Conservation (phyloP, 1,284 basidiomycete species). For the Kalmanozyma brasiliensis region DNA sequence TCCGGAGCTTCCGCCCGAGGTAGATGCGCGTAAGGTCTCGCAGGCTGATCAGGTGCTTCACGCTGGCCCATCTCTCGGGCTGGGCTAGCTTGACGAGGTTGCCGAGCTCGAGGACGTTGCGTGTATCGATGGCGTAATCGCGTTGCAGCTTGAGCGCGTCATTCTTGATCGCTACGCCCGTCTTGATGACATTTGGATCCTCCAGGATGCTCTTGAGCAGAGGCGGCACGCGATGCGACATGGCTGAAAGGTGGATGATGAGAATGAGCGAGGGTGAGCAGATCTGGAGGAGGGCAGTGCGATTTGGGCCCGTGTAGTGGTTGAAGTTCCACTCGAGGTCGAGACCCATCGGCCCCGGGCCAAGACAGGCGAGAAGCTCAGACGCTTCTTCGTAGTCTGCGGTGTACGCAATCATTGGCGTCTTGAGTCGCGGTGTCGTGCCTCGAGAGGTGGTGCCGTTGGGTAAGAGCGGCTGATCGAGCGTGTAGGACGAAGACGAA, state of each 20-base stretch:
- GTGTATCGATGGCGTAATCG: conserved; percentile 47
- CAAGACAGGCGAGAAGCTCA: conserved; percentile 26
- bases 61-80: conserved; percentile 30
- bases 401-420: conserved; percentile 41
- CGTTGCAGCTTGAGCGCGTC: conserved; percentile 55
- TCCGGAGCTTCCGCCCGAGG: conserved; percentile 43
- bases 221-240: conserved; percentile 26
- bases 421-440: conserved; percentile 4
- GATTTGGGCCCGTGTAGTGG: conserved; percentile 9
- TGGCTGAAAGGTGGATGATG: conserved; percentile 51
- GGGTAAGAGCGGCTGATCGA: conserved; percentile 3
- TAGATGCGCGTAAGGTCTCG: conserved; percentile 54
- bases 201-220: conserved; percentile 40
- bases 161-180: conserved; percentile 55
- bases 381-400: conserved; percentile 29
- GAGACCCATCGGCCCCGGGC: conserved; percentile 45
- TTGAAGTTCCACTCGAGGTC: conserved; percentile 58
- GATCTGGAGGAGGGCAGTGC: conserved; percentile 52
- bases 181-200: conserved; percentile 44
- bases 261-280: conserved; percentile 38
- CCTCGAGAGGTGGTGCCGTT: neutral
- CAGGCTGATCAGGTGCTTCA: conserved; percentile 41
- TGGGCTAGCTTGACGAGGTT: conserved; percentile 45
- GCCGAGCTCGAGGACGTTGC: conserved; percentile 51
- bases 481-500: conserved; percentile 6